Evolutionary conservation across 2,329 filamentous ascomycete genomes (phyloP).

Genomic region (Epichloe brachyelytri): DNA sequence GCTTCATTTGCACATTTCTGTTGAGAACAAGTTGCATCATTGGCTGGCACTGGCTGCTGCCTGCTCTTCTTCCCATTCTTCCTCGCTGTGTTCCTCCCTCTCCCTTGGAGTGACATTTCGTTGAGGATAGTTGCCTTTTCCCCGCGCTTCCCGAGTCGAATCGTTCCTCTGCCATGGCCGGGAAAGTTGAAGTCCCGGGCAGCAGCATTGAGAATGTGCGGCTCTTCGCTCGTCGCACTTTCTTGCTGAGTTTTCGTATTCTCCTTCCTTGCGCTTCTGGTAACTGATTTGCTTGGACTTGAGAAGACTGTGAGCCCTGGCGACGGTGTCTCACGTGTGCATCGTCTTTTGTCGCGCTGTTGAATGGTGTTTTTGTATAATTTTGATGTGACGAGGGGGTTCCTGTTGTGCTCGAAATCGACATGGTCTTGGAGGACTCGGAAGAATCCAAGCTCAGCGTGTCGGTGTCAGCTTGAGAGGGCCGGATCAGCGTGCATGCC

Average conservation of each 20-base stretch:
- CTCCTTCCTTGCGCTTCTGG: neutral
- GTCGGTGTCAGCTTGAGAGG: neutral
- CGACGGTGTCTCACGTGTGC: neutral
- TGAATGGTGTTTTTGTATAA: neutral
- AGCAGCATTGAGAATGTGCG: neutral
- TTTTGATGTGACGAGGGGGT: neutral
- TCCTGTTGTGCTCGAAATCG: neutral
- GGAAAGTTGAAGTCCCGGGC: neutral
- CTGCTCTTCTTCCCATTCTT: neutral
- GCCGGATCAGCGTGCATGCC: neutral
- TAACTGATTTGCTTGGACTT: neutral
- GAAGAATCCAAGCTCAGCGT: neutral
- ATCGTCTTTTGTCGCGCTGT: neutral
- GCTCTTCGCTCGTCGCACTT: neutral
- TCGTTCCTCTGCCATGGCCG: neutral
- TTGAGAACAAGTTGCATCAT: neutral
- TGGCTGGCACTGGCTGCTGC: neutral
- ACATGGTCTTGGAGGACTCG: conserved; percentile 2
- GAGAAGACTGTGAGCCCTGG: neutral
- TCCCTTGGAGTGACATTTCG: neutral
- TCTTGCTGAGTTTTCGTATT: neutral
- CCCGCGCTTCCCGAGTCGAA: neutral
- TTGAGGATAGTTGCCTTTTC: neutral
- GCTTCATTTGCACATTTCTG: neutral
- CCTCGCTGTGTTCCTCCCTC: neutral